Evolutionary conservation across 495 filamentous ascomycete genomes (phyloP).

Genomic region (Aspergillus saccharolyticus): DNA sequence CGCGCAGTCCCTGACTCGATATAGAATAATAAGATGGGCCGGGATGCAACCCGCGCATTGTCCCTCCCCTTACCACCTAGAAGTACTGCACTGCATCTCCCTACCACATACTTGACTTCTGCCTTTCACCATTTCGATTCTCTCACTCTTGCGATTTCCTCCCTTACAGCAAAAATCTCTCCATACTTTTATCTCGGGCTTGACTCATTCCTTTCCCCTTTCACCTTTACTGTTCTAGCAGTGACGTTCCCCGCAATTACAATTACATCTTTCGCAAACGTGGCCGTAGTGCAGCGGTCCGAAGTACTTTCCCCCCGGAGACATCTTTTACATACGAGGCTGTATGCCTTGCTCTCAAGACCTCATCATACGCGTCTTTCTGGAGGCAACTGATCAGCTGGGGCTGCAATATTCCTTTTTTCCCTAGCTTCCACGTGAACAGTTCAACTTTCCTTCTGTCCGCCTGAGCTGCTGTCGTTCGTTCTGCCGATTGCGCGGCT

Average conservation of each 20-base stretch:
- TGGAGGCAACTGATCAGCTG: neutral
- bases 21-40: neutral
- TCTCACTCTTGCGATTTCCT: neutral
- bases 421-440: neutral
- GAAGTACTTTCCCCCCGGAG: neutral
- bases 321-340: neutral
- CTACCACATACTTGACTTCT: neutral
- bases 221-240: neutral
- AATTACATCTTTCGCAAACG: constrained; percentile 5
- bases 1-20: neutral
- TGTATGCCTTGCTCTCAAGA: neutral
- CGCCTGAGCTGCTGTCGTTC: neutral
- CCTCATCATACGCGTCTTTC: neutral
- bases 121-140: neutral
- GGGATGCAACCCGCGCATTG: neutral
- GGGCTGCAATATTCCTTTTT: neutral
- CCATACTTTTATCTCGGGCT: neutral
- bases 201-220: neutral
- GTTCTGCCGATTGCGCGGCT: neutral
- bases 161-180: neutral
- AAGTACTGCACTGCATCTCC: neutral
- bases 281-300: constrained; percentile 6
- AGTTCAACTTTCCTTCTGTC: neutral
- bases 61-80: too few species aligned
- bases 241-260: neutral